Evolutionary conservation across 306 rosid genomes (phyloP), one percentile per base, ranked within the genome.

Genomic region (Senna tora): DNA sequence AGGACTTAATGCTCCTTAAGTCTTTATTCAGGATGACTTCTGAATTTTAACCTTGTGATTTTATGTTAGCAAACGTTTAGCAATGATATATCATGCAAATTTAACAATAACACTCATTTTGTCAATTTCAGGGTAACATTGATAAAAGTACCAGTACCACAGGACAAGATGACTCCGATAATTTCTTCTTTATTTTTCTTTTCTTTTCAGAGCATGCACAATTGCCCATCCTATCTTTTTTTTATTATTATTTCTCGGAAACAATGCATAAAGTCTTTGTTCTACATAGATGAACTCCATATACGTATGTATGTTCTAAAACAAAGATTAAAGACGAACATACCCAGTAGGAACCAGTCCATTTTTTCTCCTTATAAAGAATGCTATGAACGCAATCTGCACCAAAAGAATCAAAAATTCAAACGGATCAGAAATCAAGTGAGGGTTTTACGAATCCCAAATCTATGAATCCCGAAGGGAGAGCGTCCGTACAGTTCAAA

Each of bases 301-400:
- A 61, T 5, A 34, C 49, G 20, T n/a, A 52, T 21, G 47, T 12
- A 25, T 33, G 41, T 30, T 21, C 16, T 14, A 47, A 65, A 82
- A 68, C 9, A 49, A 55, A 50, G 28, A 43, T 21, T 11, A 60
- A 33, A 57, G 49, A 50, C 60, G 49, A 33, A 39, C 87, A 50
- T 80, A 94, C 93, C 99, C 99, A 91, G 68, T 91, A 89, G 50
- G 95, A 79, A 74, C 77, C 82, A 25, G 99, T 89, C 99, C 99
- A 94, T 58, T 86, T 89, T 84, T 75, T 72, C 43, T 85, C 84
- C 92, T 89, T 86, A 83, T 77, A 79, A 39, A 89, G 81, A 79
- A 94, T 81, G 74, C 99, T 94, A 72, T 94, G 99, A 69, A 91
- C 91, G 69, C 81, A 83, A 67, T 89, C 96, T 94, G 87, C 72